These are phyloP conservation scores for Allantophomopsis lycopodina DNA, from an alignment of 2,329 filamentous ascomycete genomes.

Conservation along the genomic window DNA sequence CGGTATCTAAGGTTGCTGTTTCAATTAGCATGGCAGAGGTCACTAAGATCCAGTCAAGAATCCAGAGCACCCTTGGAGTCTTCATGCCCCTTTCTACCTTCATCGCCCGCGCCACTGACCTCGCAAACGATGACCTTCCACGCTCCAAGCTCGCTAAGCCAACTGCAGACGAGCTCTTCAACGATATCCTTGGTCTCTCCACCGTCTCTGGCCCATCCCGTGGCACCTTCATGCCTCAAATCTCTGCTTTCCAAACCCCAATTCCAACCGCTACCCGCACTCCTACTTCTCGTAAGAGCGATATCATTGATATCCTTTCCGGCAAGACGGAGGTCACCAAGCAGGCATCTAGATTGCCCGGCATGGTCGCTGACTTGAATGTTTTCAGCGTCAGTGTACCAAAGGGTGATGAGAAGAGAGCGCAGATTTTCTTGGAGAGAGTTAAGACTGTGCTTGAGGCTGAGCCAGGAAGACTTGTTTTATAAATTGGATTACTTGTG, in stretches of 20 bases:
- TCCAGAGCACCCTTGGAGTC: conserved; percentile 65
- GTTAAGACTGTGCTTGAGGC: conserved; percentile 74
- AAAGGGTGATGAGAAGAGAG: conserved; percentile 69
- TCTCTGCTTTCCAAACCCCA: conserved; percentile 39
- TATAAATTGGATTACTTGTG: conserved; percentile 23
- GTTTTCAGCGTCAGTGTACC: conserved; percentile 73
- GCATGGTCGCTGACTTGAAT: conserved; percentile 47
- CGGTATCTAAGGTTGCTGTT: conserved; percentile 48
- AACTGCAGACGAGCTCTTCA: conserved; percentile 72
- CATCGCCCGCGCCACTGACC: conserved; percentile 67
- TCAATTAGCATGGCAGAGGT: conserved; percentile 71
- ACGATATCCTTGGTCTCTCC: conserved; percentile 67
- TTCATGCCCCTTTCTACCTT: conserved; percentile 78
- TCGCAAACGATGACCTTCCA: conserved; percentile 82
- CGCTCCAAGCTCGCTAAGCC: conserved; percentile 48
- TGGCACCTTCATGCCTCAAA: conserved; percentile 58
- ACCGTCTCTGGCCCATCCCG: conserved; percentile 36
- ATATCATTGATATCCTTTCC: conserved; percentile 74
- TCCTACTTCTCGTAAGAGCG: conserved; percentile 34
- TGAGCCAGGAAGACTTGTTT: conserved; percentile 63
- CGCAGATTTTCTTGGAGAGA: conserved; percentile 68
- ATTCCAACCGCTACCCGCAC: conserved; percentile 12
- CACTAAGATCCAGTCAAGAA: conserved; percentile 65
- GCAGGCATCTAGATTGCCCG: conserved; percentile 23
- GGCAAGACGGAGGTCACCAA: conserved; percentile 24